Conservation (phyloP, 1,284 basidiomycete genomes). For the Agroathelia rolfsii region DNA sequence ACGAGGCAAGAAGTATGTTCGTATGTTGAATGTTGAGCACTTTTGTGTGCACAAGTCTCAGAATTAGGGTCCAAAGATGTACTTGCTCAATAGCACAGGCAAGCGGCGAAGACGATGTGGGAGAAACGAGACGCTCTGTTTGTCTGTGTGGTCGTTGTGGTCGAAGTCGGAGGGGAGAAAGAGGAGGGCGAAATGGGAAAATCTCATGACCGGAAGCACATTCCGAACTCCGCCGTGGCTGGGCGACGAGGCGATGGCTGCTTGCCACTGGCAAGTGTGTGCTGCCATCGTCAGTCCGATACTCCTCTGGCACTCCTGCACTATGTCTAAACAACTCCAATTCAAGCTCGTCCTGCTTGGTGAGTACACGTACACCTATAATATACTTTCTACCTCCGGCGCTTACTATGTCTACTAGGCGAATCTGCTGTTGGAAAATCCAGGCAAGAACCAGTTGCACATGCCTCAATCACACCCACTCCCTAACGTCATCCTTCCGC, state of each 20-base stretch:
- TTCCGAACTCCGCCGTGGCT: too few species aligned
- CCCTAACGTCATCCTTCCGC: slow-evolving; percentile 11
- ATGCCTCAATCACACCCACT: slow-evolving; percentile 10
- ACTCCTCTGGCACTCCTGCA: slow-evolving; percentile 14
- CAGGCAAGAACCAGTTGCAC: slow-evolving; percentile 50
- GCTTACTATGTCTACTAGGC: slow-evolving; percentile 36
- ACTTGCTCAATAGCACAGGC: too few species aligned
- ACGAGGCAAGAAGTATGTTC: too few species aligned
- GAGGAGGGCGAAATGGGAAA: slow-evolving; percentile 14
- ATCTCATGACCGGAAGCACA: slow-evolving; percentile 14
- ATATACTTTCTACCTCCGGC: slow-evolving; percentile 4
- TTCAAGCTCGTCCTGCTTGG: slow-evolving; percentile 90
- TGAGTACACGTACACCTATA: slow-evolving; percentile 30
- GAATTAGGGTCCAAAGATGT: too few species aligned
- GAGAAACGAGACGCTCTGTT: too few species aligned
- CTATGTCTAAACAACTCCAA: slow-evolving; percentile 77
- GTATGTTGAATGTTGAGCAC: too few species aligned
- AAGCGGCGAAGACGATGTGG: slow-evolving; percentile 2
- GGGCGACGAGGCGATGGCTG: slow-evolving; percentile 5
- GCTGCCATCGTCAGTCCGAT: slow-evolving; percentile 1
- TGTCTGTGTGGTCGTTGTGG: too few species aligned
- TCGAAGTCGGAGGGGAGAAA: slow-evolving; percentile 15
- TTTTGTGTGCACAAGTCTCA: too few species aligned
- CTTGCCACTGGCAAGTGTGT: slow-evolving; percentile 6
- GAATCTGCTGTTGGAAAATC: slow-evolving; percentile 98